A percentile compares a stretch with the other conserved stretches of the same genome.
These are phyloP conservation scores for Pyrrhoderma noxium DNA, from an alignment of 1,284 basidiomycete genomes.

Conservation along the genomic window DNA sequence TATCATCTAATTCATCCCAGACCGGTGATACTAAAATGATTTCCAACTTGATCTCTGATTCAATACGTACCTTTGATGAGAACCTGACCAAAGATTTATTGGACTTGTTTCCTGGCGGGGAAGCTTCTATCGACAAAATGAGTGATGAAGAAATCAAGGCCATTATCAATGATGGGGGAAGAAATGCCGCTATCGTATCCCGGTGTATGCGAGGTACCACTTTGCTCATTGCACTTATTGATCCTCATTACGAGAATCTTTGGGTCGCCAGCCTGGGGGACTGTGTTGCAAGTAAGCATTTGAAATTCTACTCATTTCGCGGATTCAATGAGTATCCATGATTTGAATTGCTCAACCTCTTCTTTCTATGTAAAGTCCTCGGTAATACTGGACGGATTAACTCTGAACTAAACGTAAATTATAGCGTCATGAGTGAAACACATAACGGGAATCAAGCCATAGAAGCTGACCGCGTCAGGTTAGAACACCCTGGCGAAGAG, in stretches of 20 bases:
- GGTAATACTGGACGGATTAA: conserved; percentile 21
- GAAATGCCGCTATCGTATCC: conserved; percentile 53
- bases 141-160: conserved; percentile 46
- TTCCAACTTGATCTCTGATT: conserved; percentile 23
- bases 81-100: conserved; percentile 42
- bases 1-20: too few species aligned
- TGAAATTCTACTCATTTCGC: neutral
- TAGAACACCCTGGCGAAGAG: conserved; percentile 58
- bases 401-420: too few species aligned
- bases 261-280: conserved; percentile 71
- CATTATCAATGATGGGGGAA: conserved; percentile 57
- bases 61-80: conserved; percentile 55
- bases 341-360: too few species aligned
- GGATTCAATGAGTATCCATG: too few species aligned
- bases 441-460: conserved; percentile 25
- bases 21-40: neutral
- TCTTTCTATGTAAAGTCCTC: conserved; percentile 21
- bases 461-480: conserved; percentile 51
- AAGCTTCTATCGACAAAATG: conserved; percentile 32
- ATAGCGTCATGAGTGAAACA: conserved; percentile 24
- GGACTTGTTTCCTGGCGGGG: too few species aligned
- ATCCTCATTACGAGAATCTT: conserved; percentile 54
- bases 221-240: conserved; percentile 58
- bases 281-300: conserved; percentile 54
- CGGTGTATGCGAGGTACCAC: conserved; percentile 73